Evolutionary conservation across 2,329 filamentous ascomycete genomes (phyloP).

Genomic region (Stagonosporopsis vannaccii): DNA sequence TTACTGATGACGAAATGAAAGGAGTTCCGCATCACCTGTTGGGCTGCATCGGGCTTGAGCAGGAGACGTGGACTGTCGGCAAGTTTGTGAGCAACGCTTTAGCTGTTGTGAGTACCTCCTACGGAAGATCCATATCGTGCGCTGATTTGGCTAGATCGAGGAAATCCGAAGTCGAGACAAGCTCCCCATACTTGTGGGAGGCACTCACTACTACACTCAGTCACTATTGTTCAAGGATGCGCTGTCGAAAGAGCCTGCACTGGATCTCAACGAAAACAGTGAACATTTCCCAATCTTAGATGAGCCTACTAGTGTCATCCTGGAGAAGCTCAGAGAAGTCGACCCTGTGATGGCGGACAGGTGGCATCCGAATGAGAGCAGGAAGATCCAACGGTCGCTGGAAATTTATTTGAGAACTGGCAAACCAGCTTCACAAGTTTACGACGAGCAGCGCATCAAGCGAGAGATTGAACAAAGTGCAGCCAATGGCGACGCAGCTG

Average conservation of each 20-base stretch:
- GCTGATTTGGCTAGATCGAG: conserved; percentile 60
- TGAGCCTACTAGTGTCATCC: conserved; percentile 72
- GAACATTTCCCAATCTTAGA: conserved; percentile 72
- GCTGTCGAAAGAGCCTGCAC: conserved; percentile 60
- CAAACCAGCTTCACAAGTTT: conserved; percentile 82
- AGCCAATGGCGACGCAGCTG: not conserved
- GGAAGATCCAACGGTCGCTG: conserved; percentile 88
- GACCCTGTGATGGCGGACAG: conserved; percentile 88
- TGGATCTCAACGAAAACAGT: conserved; percentile 35
- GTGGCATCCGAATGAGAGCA: conserved; percentile 92
- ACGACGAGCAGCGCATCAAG: conserved; percentile 71
- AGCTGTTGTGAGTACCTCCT: conserved; percentile 51
- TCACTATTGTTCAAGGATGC: conserved; percentile 82
- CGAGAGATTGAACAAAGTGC: conserved; percentile 41
- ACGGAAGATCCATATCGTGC: not conserved
- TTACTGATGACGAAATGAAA: conserved; percentile 74
- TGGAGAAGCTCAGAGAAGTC: conserved; percentile 76
- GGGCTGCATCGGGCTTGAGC: conserved; percentile 75
- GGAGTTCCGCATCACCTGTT: conserved; percentile 89
- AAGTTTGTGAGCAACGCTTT: conserved; percentile 76
- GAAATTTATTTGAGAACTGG: conserved; percentile 90
- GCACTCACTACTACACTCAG: conserved; percentile 95
- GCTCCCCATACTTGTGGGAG: conserved; percentile 89
- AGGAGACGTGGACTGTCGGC: conserved; percentile 84
- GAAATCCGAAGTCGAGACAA: conserved; percentile 81